Evolutionary conservation across 1,284 basidiomycete genomes (phyloP), one percentile per base, ranked within the genome.

Genomic region (Microbotryomycetes sp.): DNA sequence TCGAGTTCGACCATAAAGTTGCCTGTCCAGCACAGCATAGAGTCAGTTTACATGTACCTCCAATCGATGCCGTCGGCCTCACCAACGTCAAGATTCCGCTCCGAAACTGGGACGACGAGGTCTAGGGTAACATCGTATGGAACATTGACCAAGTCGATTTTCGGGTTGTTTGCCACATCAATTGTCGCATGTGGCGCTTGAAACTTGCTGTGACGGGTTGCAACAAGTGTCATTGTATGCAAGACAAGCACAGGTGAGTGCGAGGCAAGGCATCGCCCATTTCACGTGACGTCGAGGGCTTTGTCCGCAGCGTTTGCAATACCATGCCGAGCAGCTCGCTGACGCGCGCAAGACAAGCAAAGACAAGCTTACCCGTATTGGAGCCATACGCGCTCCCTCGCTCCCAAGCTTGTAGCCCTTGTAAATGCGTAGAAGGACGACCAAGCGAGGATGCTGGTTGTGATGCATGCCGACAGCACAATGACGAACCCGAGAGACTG

Each of bases 1-100:
- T 59, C 55, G 31, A 66, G 45, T 35, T 56, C 50, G 9, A 62
- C 61, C 64, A 66, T 66, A 35, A 66, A 66, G 47, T 66, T 66
- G 57, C 64, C 64, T 64, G 59, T 31, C 5, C 49, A 45, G 18
- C 6, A 27, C 15, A 45, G 21, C 23, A 7, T 18, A n/a, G 30
- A 50, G 5, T n/a, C 24, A 15, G 18, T 52, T 23, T 26, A 16
- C 28, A 21, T 28, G 11, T 47, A 15, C 2, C 48, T 27, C 3
- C 5, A 30, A 26, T n/a, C 3, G n/a, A n/a, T 18, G 16, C 13
- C 27, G 26, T 31, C 15, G 9, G n/a, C 28, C 52, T 29, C 47
- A 61, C 62, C 63, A 11, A 66, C 45, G 30, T 62, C 61, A 11
- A 62, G 50, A 46, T 66, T 66, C 18, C 49, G 31, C 7, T 47